phyloP scores from a whole-genome alignment of 768 basidiomycete genomes.

The Lactarius vividus region DNA sequence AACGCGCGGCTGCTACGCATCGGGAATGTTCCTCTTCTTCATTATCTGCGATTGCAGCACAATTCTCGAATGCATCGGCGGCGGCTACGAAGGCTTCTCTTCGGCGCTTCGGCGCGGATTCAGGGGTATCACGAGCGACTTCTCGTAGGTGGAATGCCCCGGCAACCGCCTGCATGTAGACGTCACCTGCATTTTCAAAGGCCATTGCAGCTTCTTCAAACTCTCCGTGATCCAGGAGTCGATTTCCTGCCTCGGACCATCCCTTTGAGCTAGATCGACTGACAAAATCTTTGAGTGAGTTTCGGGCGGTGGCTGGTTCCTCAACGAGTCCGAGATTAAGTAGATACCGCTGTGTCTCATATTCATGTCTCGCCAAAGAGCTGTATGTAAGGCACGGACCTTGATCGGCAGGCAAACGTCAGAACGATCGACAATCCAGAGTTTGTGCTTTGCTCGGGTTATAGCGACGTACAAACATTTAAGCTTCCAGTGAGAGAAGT shows the following conservation, averaged over 20 bases:
- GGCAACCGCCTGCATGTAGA: slow-evolving; percentile 8
- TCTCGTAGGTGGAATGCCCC: slow-evolving; percentile 10
- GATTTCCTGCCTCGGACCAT: slow-evolving; percentile 13
- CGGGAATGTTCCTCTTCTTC: background rate
- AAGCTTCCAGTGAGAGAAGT: slow-evolving; percentile 39
- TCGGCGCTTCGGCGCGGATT: slow-evolving; percentile 4
- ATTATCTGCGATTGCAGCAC: background rate
- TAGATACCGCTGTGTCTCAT: slow-evolving; percentile 4
- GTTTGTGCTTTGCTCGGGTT: slow-evolving; percentile 63
- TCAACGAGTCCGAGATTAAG: slow-evolving; percentile 9
- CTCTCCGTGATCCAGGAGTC: slow-evolving; percentile 9
- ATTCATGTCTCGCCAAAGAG: background rate
- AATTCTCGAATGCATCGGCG: slow-evolving; percentile 5
- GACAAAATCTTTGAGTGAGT: slow-evolving; percentile 11
- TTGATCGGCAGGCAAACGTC: slow-evolving; percentile 40
- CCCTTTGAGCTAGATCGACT: slow-evolving; percentile 5
- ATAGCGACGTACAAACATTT: slow-evolving; percentile 71
- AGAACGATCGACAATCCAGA: slow-evolving; percentile 70
- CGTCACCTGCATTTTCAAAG: slow-evolving; percentile 16
- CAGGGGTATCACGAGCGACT: slow-evolving; percentile 7
- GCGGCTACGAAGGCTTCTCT: slow-evolving; percentile 12
- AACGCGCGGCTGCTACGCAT: slow-evolving; percentile 11
- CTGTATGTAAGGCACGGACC: slow-evolving; percentile 40
- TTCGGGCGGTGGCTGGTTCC: background rate
- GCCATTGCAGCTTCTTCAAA: slow-evolving; percentile 21